phyloP scores from a whole-genome alignment of 164 flowering plant species.

The Taxillus chinensis region DNA sequence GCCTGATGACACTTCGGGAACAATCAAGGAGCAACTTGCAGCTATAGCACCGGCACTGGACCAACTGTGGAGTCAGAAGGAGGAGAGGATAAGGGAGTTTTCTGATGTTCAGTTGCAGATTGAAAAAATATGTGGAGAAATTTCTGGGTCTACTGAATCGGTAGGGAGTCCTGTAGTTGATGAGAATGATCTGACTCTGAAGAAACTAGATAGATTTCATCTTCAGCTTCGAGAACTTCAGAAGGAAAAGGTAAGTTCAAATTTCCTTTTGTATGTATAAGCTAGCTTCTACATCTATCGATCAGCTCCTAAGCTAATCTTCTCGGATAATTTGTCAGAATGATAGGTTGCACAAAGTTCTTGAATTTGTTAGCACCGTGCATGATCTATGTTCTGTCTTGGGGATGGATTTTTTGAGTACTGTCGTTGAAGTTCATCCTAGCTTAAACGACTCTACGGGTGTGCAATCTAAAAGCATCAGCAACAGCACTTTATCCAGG shows the following conservation, averaged over 20 bases:
- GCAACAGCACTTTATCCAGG: constrained; percentile 70
- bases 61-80: constrained; percentile 68
- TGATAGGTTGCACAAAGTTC: constrained; percentile 85
- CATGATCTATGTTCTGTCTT: constrained; percentile 92
- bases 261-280: not conserved
- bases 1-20: constrained; percentile 75
- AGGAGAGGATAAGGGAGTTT: constrained; percentile 68
- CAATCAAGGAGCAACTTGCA: constrained; percentile 89
- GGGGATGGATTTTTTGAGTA: constrained; percentile 82
- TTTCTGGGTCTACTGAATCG: constrained; percentile 50
- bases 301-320: not conserved
- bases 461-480: constrained; percentile 85
- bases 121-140: constrained; percentile 77
- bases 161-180: constrained; percentile 45
- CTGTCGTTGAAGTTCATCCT: constrained; percentile 88
- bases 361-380: constrained; percentile 84
- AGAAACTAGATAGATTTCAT: constrained; percentile 75
- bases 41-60: constrained; percentile 78
- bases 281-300: not conserved
- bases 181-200: constrained; percentile 68
- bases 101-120: constrained; percentile 78
- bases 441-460: constrained; percentile 75
- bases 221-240: constrained; percentile 83
- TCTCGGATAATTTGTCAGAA: constrained; percentile 39
- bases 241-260: constrained; percentile 65